These are phyloP conservation scores for Fusarium aywerte DNA, from an alignment of 2,329 filamentous ascomycete species.

Conservation along the genomic window DNA sequence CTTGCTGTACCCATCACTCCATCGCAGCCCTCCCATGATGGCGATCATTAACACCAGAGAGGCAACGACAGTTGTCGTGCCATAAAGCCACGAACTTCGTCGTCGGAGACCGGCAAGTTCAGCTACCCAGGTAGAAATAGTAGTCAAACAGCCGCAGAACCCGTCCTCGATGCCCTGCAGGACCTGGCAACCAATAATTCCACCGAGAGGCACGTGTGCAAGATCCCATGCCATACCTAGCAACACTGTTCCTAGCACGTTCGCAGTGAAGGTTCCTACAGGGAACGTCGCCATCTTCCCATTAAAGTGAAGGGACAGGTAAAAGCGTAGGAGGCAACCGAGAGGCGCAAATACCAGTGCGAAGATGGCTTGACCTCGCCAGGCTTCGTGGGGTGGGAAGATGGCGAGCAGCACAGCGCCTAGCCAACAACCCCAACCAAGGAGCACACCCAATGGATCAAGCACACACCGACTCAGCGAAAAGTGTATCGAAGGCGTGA, in stretches of 20 bases:
- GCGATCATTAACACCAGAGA: conserved; percentile 70
- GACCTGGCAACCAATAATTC: conserved; percentile 72
- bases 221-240: conserved; percentile 83
- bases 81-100: conserved; percentile 74
- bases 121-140: conserved; percentile 73
- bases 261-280: conserved; percentile 85
- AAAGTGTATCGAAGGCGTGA: conserved; percentile 71
- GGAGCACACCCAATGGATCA: conserved; percentile 70
- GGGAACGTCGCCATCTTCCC: conserved; percentile 74
- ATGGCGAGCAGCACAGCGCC: conserved; percentile 78
- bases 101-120: conserved; percentile 66
- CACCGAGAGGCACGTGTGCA: conserved; percentile 71
- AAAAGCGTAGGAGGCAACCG: conserved; percentile 81
- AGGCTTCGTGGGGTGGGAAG: conserved; percentile 76
- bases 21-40: conserved; percentile 80
- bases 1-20: conserved; percentile 68
- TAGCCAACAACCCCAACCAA: conserved; percentile 81
- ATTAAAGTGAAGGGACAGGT: conserved; percentile 78
- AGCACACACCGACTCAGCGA: conserved; percentile 66
- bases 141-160: conserved; percentile 74
- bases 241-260: conserved; percentile 79
- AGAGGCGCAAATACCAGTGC: conserved; percentile 84
- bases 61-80: conserved; percentile 66
- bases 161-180: conserved; percentile 74
- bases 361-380: conserved; percentile 81